Base-by-base conservation (phyloP, 225 moss, liverwort and hornwort genomes). In the Straminergon stramineum region DNA sequence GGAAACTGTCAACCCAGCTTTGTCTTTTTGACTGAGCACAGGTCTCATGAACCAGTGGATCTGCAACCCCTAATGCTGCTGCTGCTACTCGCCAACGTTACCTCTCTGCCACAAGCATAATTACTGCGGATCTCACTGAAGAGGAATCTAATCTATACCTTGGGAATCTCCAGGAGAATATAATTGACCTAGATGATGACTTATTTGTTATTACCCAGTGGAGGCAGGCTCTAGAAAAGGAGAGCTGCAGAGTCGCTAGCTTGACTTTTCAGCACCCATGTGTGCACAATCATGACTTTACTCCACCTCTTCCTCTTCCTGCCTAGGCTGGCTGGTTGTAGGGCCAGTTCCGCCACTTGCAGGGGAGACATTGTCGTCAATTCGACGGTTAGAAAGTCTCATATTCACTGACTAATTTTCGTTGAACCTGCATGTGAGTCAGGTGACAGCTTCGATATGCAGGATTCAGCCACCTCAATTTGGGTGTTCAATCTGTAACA, bases 221-320 rank as follows among this genome's bases (percentile, higher is more conserved):
- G 31, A 73, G 77, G 30, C 52, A 48, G 85, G 68, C 80, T 62
- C 62, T 82, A 87, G 83, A 62, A 10, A 78, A 15, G 57, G 41
- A 75, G 55, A 91, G 87, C 39, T 87, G 90, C 90, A 90, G 90
- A 89, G 92, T 24, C 37, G 81, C 64, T 64, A 17, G 24, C 90
- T 89, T 89, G 80, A 91, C 92, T 89, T 91, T 89, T 80, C 87
- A 84, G 73, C 43, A 69, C 28, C 61, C 37, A 79, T 41, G 77
- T 84, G 62, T n/a, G 80, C 81, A 39, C 53, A 43, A 62, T 66
- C 45, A 85, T 71, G 63, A 82, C 86, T 82, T 88, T 53, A 84
- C 84, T 74, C 60, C 61, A 90, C 84, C 79, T 79, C 89, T 84
- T 74, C 64, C 17, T 43, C 53, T 79, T 61, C 86, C 52, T 45